These are phyloP conservation scores for Pezicula radicicola DNA, from an alignment of 2,329 filamentous ascomycete genomes.

Conservation along the genomic window DNA sequence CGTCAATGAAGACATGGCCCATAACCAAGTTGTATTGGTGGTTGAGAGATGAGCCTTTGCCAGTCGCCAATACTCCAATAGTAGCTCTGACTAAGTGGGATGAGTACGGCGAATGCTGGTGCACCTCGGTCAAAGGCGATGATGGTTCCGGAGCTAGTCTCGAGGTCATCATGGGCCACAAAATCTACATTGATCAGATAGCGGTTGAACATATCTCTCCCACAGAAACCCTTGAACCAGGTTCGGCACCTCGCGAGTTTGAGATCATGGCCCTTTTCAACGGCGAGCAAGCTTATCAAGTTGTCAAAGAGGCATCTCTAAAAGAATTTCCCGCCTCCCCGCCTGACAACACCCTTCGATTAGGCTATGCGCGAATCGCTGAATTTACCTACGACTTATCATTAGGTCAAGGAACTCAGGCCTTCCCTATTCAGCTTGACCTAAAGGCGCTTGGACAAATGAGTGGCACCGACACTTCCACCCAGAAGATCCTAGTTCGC, in stretches of 20 bases:
- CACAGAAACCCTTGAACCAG: slow-evolving; percentile 57
- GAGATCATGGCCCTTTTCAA: slow-evolving; percentile 66
- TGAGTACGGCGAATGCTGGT: slow-evolving; percentile 87
- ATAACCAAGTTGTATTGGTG: not conserved
- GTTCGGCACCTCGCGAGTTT: slow-evolving; percentile 61
- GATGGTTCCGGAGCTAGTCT: slow-evolving; percentile 57
- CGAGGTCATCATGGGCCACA: slow-evolving; percentile 55
- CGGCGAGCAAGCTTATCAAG: slow-evolving; percentile 32
- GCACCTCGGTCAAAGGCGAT: slow-evolving; percentile 50
- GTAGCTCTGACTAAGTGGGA: slow-evolving; percentile 67
- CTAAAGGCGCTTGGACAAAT: slow-evolving; percentile 39
- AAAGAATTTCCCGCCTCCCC: slow-evolving; percentile 34
- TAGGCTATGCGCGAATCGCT: slow-evolving; percentile 54
- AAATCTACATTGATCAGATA: slow-evolving; percentile 64
- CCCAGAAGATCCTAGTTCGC: slow-evolving; percentile 51
- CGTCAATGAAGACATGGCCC: not conserved
- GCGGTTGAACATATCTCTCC: slow-evolving; percentile 70
- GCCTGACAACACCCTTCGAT: slow-evolving; percentile 26
- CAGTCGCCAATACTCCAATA: slow-evolving; percentile 35
- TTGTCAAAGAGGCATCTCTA: slow-evolving; percentile 31
- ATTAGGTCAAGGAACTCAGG: slow-evolving; percentile 38
- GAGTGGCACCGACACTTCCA: slow-evolving; percentile 29
- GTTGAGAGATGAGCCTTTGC: slow-evolving; percentile 15
- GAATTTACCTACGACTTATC: slow-evolving; percentile 50
- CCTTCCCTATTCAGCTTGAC: slow-evolving; percentile 50